Conservation (phyloP, 495 filamentous ascomycete species). For the Trichocladium antarcticum region DNA sequence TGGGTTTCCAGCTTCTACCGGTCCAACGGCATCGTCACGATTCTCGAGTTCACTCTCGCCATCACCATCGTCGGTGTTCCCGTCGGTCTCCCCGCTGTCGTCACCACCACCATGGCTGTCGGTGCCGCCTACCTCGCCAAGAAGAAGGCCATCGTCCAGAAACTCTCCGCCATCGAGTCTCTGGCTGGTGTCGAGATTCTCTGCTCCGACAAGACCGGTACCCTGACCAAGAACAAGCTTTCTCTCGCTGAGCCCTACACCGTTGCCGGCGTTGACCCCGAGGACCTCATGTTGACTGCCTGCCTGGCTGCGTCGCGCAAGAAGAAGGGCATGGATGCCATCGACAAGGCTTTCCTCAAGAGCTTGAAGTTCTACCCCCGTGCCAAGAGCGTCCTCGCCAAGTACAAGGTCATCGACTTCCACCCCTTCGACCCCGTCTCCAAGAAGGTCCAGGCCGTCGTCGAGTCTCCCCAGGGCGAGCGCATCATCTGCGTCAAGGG, state of each 20-base stretch:
- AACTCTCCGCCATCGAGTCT: constrained; percentile 89
- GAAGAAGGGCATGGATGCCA: constrained; percentile 90
- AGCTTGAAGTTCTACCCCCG: constrained; percentile 65
- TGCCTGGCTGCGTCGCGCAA: constrained; percentile 85
- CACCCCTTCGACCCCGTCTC: constrained; percentile 87
- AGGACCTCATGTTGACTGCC: constrained; percentile 83
- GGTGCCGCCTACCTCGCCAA: constrained; percentile 88
- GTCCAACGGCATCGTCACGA: constrained; percentile 59
- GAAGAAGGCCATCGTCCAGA: constrained; percentile 95
- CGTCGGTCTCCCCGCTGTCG: constrained; percentile 90
- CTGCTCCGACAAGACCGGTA: constrained; percentile 96
- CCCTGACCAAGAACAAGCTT: constrained; percentile 84
- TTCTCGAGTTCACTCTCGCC: constrained; percentile 74
- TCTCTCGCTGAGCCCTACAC: constrained; percentile 77
- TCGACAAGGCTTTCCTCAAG: constrained; percentile 90
- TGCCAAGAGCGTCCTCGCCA: constrained; percentile 60
- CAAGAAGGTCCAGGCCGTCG: constrained; percentile 80
- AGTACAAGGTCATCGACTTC: constrained; percentile 72
- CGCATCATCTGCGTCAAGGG: constrained; percentile 83
- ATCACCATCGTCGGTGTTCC: constrained; percentile 91
- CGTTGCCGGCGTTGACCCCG: constrained; percentile 61
- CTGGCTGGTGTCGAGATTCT: constrained; percentile 91
- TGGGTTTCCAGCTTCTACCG: constrained; percentile 85
- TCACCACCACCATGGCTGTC: constrained; percentile 94
- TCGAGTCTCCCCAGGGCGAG: constrained; percentile 71